Evolutionary conservation across 106 monocot species (phyloP).

Genomic region (Allium sativum): DNA sequence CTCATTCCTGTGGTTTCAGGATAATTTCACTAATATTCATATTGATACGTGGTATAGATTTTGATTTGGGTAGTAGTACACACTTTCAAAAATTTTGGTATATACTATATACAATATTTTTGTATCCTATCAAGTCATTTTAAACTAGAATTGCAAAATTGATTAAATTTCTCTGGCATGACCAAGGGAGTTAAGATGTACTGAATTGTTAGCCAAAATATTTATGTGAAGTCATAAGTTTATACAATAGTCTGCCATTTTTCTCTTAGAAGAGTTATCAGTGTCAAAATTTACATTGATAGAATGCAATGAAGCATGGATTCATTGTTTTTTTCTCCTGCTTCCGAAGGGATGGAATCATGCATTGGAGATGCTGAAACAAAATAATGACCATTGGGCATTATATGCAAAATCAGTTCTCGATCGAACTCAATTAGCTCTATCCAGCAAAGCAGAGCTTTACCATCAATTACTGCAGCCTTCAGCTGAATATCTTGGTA

Average conservation of each 20-base stretch:
- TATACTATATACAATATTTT: no score
- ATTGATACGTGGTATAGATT: no score
- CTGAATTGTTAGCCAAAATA: no score
- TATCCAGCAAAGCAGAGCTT: slow-evolving; percentile 77
- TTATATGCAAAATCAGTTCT: slow-evolving; percentile 87
- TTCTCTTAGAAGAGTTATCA: background rate
- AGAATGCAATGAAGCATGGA: background rate
- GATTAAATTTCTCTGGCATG: background rate
- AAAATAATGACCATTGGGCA: slow-evolving; percentile 78
- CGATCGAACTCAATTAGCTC: slow-evolving; percentile 79
- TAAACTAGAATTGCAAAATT: background rate
- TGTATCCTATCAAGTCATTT: background rate
- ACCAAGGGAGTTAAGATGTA: no score
- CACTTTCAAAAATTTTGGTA: no score
- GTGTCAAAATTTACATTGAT: background rate
- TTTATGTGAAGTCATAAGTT: background rate
- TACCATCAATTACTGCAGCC: slow-evolving; percentile 85
- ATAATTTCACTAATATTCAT: no score
- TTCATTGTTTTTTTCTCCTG: background rate
- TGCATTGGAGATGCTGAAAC: slow-evolving; percentile 59
- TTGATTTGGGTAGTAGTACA: no score
- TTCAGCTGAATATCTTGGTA: slow-evolving; percentile 93
- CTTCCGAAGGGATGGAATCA: slow-evolving; percentile 73
- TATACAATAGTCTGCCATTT: background rate
- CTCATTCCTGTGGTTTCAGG: no score